A percentile compares a stretch with the other conserved stretches of the same genome.
phyloP scores from a whole-genome alignment of 495 filamentous ascomycete species.

The Podospora anserina region DNA sequence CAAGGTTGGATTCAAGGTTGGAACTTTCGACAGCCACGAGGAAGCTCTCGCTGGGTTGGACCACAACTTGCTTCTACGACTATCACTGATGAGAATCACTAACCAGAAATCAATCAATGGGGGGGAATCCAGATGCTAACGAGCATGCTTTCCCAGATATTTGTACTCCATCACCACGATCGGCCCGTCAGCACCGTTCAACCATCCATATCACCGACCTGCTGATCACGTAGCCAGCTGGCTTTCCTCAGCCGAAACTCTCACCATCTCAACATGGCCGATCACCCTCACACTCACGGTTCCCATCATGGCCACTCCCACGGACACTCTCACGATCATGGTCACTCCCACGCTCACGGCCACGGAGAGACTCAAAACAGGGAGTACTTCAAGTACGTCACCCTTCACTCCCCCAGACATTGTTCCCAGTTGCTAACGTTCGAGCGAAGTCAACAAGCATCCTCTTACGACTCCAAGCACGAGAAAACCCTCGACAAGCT shows the following conservation, averaged over 20 bases:
- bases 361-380: slow-evolving; percentile 35
- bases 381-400: slow-evolving; percentile 45
- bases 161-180: too few species aligned
- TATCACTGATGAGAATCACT: too few species aligned
- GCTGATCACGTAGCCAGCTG: too few species aligned
- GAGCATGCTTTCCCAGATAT: too few species aligned
- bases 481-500: slow-evolving; percentile 38
- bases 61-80: too few species aligned
- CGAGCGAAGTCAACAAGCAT: slow-evolving; percentile 36
- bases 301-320: slow-evolving; percentile 7
- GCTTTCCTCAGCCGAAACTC: too few species aligned
- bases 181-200: too few species aligned
- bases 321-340: slow-evolving; percentile 1
- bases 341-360: neutral
- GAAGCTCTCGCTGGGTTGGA: neutral
- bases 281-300: neutral
- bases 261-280: neutral
- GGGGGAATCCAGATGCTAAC: too few species aligned
- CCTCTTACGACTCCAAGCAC: slow-evolving; percentile 42
- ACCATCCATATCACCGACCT: too few species aligned
- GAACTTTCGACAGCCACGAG: neutral
- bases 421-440: neutral
- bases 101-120: too few species aligned
- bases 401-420: slow-evolving; percentile 10
- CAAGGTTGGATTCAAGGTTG: too few species aligned